Evolutionary conservation across 1,139 yeast genomes (phyloP).

Genomic region (Citeromyces siamensis): DNA sequence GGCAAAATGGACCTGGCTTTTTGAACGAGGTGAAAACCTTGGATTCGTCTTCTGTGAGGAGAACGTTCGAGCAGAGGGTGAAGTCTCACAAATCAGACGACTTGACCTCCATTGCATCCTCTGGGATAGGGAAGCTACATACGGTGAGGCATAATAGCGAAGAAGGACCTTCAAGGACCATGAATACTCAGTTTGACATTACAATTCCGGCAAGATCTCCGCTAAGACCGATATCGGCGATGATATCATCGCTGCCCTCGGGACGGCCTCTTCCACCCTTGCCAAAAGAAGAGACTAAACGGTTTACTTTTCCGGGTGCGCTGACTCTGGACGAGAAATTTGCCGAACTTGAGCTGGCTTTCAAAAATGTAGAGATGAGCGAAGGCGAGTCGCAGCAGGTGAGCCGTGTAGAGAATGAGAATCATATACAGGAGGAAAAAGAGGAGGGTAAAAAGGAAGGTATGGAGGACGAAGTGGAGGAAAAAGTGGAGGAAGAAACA

Average conservation of each 20-base stretch:
- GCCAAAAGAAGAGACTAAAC: conserved; percentile 3
- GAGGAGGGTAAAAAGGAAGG: background rate
- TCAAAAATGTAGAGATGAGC: background rate
- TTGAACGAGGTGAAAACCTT: background rate
- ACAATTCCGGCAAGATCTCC: conserved; percentile 17
- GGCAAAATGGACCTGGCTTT: background rate
- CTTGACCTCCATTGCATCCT: background rate
- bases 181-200: conserved; percentile 10
- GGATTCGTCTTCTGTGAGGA: background rate
- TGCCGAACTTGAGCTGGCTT: background rate
- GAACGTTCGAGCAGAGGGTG: background rate
- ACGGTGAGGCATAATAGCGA: conserved; percentile 6
- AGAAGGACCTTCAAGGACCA: conserved; percentile 12
- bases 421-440: background rate
- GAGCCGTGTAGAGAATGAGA: background rate
- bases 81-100: background rate
- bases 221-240: conserved; percentile 10
- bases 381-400: background rate
- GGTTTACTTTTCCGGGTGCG: background rate
- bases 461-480: background rate
- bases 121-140: background rate
- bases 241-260: conserved; percentile 5
- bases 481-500: background rate
- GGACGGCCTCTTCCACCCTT: conserved; percentile 4
- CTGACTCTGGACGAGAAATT: background rate